Percentiles rank a stretch among this genome's conserved stretches.
Evolutionary conservation across 1,284 basidiomycete genomes (phyloP).

Genomic region (Sphagnurus paluster): DNA sequence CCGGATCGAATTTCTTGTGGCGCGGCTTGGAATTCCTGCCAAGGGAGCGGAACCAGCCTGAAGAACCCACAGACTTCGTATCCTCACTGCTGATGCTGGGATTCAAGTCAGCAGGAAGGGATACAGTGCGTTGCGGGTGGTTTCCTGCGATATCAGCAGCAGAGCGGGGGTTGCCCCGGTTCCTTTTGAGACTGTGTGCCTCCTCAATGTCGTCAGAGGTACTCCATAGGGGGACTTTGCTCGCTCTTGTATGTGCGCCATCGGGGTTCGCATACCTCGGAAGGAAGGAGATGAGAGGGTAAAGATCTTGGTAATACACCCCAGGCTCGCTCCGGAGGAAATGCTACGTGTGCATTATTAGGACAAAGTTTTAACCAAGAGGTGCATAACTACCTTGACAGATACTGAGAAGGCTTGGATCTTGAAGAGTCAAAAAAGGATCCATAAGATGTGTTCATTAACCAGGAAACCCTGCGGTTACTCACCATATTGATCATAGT

Average conservation of each 20-base stretch:
- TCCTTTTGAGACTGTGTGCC: constrained; percentile 22
- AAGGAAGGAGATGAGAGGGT: constrained; percentile 60
- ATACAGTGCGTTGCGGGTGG: constrained; percentile 21
- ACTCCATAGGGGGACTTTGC: constrained; percentile 61
- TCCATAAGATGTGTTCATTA: background rate
- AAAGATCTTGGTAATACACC: constrained; percentile 66
- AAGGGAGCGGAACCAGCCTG: constrained; percentile 28
- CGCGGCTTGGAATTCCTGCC: constrained; percentile 9
- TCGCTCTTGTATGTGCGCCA: constrained; percentile 33
- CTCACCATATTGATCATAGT: constrained; percentile 67
- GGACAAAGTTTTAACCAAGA: background rate
- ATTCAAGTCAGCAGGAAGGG: constrained; percentile 20
- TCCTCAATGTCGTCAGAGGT: constrained; percentile 39
- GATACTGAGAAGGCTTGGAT: constrained; percentile 65
- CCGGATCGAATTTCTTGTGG: constrained; percentile 50
- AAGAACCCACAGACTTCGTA: constrained; percentile 23
- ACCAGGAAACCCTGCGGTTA: background rate
- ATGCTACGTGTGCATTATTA: constrained; percentile 42
- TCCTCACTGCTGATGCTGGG: constrained; percentile 23
- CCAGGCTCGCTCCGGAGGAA: constrained; percentile 63
- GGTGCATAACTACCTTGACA: constrained; percentile 45
- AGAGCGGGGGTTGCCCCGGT: constrained; percentile 19
- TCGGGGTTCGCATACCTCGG: constrained; percentile 51
- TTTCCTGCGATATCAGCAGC: constrained; percentile 19
- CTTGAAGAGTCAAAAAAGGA: constrained; percentile 26